Percentiles rank a stretch among this genome's conserved stretches.
Conservation (phyloP, 192 early-diverging fungal species). For the Jimgerdemannia flammicorona region DNA sequence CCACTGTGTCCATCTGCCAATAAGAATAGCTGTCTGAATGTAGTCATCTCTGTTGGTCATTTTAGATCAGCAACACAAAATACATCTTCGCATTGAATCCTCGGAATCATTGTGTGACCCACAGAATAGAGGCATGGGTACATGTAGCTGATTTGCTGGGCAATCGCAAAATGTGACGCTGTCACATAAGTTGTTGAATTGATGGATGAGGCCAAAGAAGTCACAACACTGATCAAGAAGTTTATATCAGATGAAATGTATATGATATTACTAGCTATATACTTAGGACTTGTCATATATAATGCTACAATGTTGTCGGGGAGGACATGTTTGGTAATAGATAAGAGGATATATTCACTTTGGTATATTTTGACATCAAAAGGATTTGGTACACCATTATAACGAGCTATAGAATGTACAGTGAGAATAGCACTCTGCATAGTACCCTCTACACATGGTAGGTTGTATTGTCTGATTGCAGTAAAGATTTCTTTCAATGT, state of each 20-base stretch:
- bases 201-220: slow-evolving; percentile 4
- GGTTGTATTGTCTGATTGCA: too few species aligned
- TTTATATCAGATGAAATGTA: background rate
- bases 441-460: too few species aligned
- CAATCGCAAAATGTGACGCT: slow-evolving; percentile 44
- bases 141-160: slow-evolving; percentile 53
- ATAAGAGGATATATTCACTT: too few species aligned
- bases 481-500: too few species aligned
- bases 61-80: slow-evolving; percentile 44
- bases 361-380: too few species aligned
- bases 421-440: too few species aligned
- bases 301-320: too few species aligned
- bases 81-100: slow-evolving; percentile 48
- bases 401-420: too few species aligned
- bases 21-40: slow-evolving; percentile 43
- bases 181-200: slow-evolving; percentile 34
- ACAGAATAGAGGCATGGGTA: slow-evolving; percentile 50
- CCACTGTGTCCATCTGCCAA: slow-evolving; percentile 59
- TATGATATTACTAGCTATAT: slow-evolving; percentile 16
- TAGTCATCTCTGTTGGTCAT: slow-evolving; percentile 9
- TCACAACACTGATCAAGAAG: background rate
- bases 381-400: too few species aligned
- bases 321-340: too few species aligned
- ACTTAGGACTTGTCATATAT: too few species aligned
- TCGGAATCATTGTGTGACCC: slow-evolving; percentile 38